Base-by-base conservation (phyloP, 2,329 filamentous ascomycete genomes). In the Pseudogymnoascus sp. region DNA sequence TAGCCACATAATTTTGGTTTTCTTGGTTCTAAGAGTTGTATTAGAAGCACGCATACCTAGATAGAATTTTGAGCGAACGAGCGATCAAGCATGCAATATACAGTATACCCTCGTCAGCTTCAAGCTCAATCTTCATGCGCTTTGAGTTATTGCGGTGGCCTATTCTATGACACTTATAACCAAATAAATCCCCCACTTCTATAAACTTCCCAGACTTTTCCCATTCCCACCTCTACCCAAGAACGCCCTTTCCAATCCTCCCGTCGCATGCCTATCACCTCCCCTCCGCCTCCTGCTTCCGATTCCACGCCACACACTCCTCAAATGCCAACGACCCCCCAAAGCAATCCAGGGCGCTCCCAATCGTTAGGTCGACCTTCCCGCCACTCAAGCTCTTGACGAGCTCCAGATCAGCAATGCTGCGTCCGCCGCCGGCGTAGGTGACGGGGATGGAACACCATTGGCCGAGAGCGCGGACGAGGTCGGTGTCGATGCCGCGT, bases 361-460 rank as follows among this genome's bases (percentile, higher is more conserved):
- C 95, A 72, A 97, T 97, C 0, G 95, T 99, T 70, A 99, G 79
- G 73, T 99, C 93, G 21, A 97, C 87, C 73, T 86, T 91, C 29
- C 91, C 92, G 37, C 77, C 75, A 74, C 93, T 97, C 67, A 96
- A 79, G 44, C 77, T 76, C 77, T 91, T 89, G 8, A 99, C 95
- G 37, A 86, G 81, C 64, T 95, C 90, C 29, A 99, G 77, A 72
- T 99, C 95, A 56, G 87, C 82, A 38, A 97, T 77, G 70, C 86
- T 87, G 62, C 91, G 84, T 42, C 91, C 95, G n/a, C 95, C 95
- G 24, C 95, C 95, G 5, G 95, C 95, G 77, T 99, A 99, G 1
- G 95, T 99, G 14, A 97, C 90, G 1, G 95, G 95, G 69, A 96
- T 93, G 40, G 80, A 86, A 74, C 91, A 96, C 92, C 95, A 97